Base-by-base conservation (phyloP, 2,329 filamentous ascomycete genomes). In the Biscogniauxia sp. region DNA sequence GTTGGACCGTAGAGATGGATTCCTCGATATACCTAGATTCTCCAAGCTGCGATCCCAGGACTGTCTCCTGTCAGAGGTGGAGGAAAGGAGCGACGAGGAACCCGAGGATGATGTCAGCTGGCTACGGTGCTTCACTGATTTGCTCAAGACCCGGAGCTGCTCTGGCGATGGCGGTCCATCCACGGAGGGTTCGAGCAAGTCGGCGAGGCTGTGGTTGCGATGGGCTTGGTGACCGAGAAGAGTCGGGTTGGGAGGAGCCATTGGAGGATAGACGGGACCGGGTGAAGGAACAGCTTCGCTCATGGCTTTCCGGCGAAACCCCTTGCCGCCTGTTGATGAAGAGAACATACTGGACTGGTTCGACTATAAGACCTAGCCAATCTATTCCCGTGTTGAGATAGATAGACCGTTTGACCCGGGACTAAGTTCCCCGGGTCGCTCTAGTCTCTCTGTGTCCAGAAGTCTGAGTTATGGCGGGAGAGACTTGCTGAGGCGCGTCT, bases 111-210 rank as follows among this genome's bases (percentile, higher is more conserved):
- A 77, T 32, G 80, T 80, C 37, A 78, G 73, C 65, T 80, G 78
- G 68, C 78, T 80, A 41, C 76, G 75, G 66, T 80, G 78, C 72
- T 81, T 85, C 79, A 86, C 81, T 73, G 87, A 65, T 58, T 66
- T 65, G 71, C 78, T 86, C 56, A 87, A 77, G 60, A 83, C 83
- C 65, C 85, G 82, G 66, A 87, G 80, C 63, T 80, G 80, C 68
- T 85, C 82, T 26, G 86, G 84, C 37, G 85, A 88, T 0, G 85
- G 84, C 50, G 85, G 85, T 19, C 83, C 83, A 66, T 88, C 84
- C 59, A 88, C 74, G 62, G 85, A 80, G 54, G 85, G 84, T 61
- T 82, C 84, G 60, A 88, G 73, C 57, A 84, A 76, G 60, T 83
- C 80, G 61, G 75, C 69, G 54, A 77, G 58, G 59, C 57, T 66